These are phyloP conservation scores for Fraxinus albicans DNA, from an alignment of 305 asterid species.

Conservation along the genomic window DNA sequence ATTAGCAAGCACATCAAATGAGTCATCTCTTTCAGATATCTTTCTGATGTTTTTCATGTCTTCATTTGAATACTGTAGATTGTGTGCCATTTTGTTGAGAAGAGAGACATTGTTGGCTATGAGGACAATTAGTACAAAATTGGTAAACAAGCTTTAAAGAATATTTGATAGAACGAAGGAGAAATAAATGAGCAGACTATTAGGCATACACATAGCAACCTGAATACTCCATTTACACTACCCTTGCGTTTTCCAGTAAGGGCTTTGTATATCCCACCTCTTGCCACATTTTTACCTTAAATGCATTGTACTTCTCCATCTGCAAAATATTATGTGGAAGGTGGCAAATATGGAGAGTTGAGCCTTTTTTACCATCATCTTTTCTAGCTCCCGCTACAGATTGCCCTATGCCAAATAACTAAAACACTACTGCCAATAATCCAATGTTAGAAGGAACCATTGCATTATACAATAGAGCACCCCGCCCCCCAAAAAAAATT, in stretches of 20 bases:
- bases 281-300: no score
- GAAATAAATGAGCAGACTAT: constrained; percentile 8
- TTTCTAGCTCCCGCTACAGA: no score
- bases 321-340: no score
- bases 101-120: constrained; percentile 88
- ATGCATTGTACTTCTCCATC: no score
- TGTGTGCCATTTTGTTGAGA: constrained; percentile 82
- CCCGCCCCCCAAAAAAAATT: no score
- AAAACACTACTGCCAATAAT: no score
- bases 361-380: no score
- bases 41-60: constrained; percentile 75
- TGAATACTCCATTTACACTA: constrained; percentile 93
- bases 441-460: no score
- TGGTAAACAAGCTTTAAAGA: constrained; percentile 8
- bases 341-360: no score
- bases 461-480: no score
- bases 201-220: constrained; percentile 39
- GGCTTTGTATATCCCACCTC: constrained; percentile 95
- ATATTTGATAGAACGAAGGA: not conserved
- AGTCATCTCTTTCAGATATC: constrained; percentile 72
- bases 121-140: constrained; percentile 73
- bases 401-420: no score
- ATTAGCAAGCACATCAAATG: constrained; percentile 78
- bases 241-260: constrained; percentile 91
- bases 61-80: constrained; percentile 64